Evolutionary conservation across 1,284 basidiomycete species (phyloP), one percentile per base, ranked within the genome.

Genomic region (Farysia itapuensis): DNA sequence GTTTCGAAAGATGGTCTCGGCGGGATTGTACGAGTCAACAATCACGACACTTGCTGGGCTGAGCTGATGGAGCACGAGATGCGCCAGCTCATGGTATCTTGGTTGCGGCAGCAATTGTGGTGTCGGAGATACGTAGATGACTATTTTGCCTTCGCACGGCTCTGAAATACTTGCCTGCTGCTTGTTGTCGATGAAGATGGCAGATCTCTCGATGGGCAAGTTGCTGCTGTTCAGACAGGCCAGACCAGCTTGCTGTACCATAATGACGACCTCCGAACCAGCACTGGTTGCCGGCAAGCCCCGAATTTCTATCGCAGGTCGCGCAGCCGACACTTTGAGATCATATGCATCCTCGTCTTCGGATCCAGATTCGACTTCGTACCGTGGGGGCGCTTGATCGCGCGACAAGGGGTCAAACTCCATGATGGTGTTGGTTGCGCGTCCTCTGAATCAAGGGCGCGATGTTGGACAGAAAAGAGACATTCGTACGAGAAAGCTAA

Each of bases 311-410:
- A n/a, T n/a, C n/a, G 25, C n/a, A 9, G 25, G n/a, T n/a, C 9
- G 9, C 12, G 31, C 12, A 9, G 31, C 9, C 3, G 12, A 8
- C 11, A 4, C 33, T 4, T 35, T 25, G 21, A 26, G 32, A 26
- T 54, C 48, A n/a, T 35, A 42, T n/a, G n/a, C n/a, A n/a, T n/a
- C n/a, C 13, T 59, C 56, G 37, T 60, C 57, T 25, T 60, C 57
- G 2, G 57, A 60, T 28, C 50, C 50, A 7, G 50, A 53, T 35
- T 60, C 57, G n/a, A 60, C 32, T 34, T 60, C 57, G 45, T 60
- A 50, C 16, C 43, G 39, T 13, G 57, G 43, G n/a, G 50, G 40
- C 1, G 57, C 35, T 13, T 26, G 40, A 13, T 53, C 57, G 14
- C 50, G 50, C 12, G 47, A 48, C 5, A 48, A 42, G 4, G 57